These are phyloP conservation scores for Carex arenaria DNA, from an alignment of 202 grass and related monocot species.

Conservation along the genomic window DNA sequence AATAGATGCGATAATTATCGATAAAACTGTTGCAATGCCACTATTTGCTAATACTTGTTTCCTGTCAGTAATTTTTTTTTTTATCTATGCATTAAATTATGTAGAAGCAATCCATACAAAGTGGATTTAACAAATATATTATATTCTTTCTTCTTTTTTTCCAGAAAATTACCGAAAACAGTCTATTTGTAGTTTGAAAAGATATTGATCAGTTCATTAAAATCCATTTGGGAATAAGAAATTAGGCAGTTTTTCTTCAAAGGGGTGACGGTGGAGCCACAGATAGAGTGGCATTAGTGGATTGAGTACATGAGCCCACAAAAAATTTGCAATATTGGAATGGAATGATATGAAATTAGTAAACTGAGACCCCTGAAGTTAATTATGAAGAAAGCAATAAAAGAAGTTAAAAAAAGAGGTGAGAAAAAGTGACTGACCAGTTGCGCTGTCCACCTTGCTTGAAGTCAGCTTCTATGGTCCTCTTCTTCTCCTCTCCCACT, in stretches of 20 bases:
- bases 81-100: not conserved
- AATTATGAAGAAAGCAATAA: not conserved
- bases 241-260: not conserved
- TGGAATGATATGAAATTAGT: not conserved
- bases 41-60: constrained; percentile 95
- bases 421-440: constrained; percentile 34
- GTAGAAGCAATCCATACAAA: not conserved
- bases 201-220: not conserved
- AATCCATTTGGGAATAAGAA: not conserved
- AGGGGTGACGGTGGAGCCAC: not conserved
- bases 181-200: not conserved
- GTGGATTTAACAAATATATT: not conserved
- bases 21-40: constrained; percentile 64
- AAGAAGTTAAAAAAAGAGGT: too few species aligned
- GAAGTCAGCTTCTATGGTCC: constrained; percentile 68
- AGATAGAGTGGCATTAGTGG: not conserved
- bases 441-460: constrained; percentile 85
- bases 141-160: not conserved
- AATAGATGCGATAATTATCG: constrained; percentile 41
- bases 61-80: constrained; percentile 62
- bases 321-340: not conserved
- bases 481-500: constrained; percentile 74
- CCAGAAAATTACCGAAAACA: not conserved
- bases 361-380: not conserved
- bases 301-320: not conserved